Base-by-base conservation (phyloP, 1,284 basidiomycete genomes). In the Ceratorhiza oryzae-sativae region DNA sequence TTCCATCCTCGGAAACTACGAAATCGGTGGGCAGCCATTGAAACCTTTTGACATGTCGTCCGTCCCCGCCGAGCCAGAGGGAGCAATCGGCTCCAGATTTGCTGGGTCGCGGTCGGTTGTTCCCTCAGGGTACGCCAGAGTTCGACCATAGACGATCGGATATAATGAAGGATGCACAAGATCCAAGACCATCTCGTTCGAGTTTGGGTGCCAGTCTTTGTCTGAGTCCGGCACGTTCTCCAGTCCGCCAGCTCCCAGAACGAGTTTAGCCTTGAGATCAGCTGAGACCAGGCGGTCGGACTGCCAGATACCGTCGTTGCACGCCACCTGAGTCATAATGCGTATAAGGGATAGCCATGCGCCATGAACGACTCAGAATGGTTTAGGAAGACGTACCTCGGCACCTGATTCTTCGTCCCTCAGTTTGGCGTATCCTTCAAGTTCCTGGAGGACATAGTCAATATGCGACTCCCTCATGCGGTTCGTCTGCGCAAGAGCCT, bases 221-320 rank as follows among this genome's bases (percentile, higher is more conserved):
- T 79, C 58, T 1, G 78, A 74, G 58, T 79, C 79, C 0, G 83
- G 80, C 4, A 84, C 79, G 34, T 80, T 73, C 72, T 84, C 83
- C 23, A 84, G 80, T 1, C 61, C 51, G 13, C 68, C 59, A 20
- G 81, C 79, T 18, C 75, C 79, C 15, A 56, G 36, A 6, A 75
- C 71, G 9, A 80, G 75, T 1, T 48, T 48, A 5, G 53, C 39
- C 25, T 72, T 68, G 20, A 73, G 67, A 12, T 68, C 3, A 5
- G 60, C 25, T 56, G 77, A 73, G 23, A 82, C 39, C 25, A 82
- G 72, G 25, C 60, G 39, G 25, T 81, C 77, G 0, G 83, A 82
- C 73, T 86, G 81, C 85, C 85, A 87, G 32, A 87, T 84, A 20
- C 85, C 81, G 63, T 86, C 85, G 72, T 85, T 86, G 75, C 84